Conservation (phyloP, 306 rosid species). For the Hylodesmum podocarpum region DNA sequence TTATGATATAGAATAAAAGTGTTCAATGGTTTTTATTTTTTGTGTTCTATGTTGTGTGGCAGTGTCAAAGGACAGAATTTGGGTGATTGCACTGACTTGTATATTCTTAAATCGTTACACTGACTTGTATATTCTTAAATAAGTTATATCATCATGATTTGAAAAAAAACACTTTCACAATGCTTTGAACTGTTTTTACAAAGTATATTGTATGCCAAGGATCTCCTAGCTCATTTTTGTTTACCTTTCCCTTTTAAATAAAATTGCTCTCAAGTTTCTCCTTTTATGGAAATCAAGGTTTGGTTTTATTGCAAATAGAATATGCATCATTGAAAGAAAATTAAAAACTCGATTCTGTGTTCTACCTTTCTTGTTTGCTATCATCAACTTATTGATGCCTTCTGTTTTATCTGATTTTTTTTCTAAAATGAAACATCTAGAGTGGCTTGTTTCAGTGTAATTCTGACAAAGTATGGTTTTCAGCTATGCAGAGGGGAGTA, state of each 20-base stretch:
- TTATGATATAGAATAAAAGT: not conserved
- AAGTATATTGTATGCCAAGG: not conserved
- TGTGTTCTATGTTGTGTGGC: not conserved
- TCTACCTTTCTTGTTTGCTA: not conserved
- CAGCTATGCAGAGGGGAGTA: conserved; percentile 44
- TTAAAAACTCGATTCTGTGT: not conserved
- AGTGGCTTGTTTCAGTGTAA: not conserved
- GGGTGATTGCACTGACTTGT: not conserved
- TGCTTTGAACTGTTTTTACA: not conserved
- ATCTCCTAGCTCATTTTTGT: not conserved
- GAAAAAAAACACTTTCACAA: not conserved
- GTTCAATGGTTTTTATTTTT: not conserved
- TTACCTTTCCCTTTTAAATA: not conserved
- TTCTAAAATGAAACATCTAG: not conserved
- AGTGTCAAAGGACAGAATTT: not conserved
- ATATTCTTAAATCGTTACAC: not conserved
- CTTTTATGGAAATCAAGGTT: not conserved
- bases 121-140: not conserved
- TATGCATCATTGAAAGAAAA: not conserved
- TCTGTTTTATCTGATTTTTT: conserved; percentile 4
- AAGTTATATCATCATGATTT: conserved; percentile 6
- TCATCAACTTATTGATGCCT: not conserved
- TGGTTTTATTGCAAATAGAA: not conserved
- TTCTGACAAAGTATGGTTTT: conserved; percentile 19
- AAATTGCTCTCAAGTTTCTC: not conserved